Evolutionary conservation across 805 yeast species (phyloP), one percentile per base, ranked within the genome.

Genomic region (Candida koratica): DNA sequence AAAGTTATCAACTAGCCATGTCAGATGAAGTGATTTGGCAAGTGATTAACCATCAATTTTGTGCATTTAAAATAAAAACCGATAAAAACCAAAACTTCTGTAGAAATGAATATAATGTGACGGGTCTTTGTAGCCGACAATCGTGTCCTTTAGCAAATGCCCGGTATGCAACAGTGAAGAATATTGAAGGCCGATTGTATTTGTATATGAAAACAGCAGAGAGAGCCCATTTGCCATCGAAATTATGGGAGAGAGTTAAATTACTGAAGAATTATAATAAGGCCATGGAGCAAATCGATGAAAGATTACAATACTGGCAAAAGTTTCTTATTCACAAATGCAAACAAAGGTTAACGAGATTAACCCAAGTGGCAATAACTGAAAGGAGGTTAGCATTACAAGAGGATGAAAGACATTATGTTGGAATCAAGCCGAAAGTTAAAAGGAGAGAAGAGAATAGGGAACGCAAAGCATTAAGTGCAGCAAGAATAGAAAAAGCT

Each of bases 61-160:
- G 98, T 69, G 85, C 98, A 15, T 93, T 84, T 69, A 90, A 90
- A 63, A 69, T 93, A 51, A 84, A 83, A 54, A 84, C 96, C 17
- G 84, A 85, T 42, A 85, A 86, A 53, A 86, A 79, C 17, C 97
- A 90, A 60, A 84, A 79, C 50, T 93, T 93, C 57, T 93, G 99
- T 65, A 71, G 97, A 58, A 93, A 90, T 57, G 97, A 93, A 60
- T 89, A 86, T 65, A 93, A 93, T 58, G 97, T 90, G 33, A 78
- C 87, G 46, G 99, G 99, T 44, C 71, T 93, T 38, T 93, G 99
- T 60, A 77, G 81, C 37, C 78, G 98, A 53, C 88, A 81, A 57
- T 84, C 97, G 4, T 93, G 99, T 59, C 99, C 99, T 2, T 67
- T 93, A 42, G 99, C 99, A 17, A 93, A 87, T 58, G 85, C 95